Base-by-base conservation (phyloP, 2,329 filamentous ascomycete genomes). In the Coniella vitis region DNA sequence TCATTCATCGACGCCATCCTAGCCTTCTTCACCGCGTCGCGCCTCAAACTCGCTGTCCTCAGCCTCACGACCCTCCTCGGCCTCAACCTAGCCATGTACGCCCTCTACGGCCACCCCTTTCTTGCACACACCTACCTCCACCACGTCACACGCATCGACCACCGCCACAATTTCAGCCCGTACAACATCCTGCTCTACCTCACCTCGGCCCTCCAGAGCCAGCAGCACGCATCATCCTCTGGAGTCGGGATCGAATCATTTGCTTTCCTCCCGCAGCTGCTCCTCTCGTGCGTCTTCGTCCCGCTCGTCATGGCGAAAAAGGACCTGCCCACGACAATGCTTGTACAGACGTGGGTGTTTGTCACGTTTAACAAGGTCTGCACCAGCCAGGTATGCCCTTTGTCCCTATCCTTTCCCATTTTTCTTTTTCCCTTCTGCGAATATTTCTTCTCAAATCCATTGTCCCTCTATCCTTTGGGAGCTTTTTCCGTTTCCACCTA, bases 321-420 rank as follows among this genome's bases (percentile, higher is more conserved):
- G 58, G 84, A 93, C 59, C 76, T 98, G 0, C 76, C 90, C 1
- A 79, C 83, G 0, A 84, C 87, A 4, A 90, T 97, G 87, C 78
- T 97, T 54, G 89, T 88, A 4, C 93, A 98, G 68, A 97, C 93
- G 0, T 95, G 96, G 68, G 88, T 91, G 0, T 98, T 98, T 66
- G 93, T 97, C 4, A 84, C 90, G 0, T 97, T 97, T 59, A 98
- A 98, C 71, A 98, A 98, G 71, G 93, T 98, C 54, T 97, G 91
- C 75, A 98, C 93, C 3, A 95, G 90, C 61, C 91, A 97, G 78
- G 89, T 93, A 77, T 55, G 76, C n/a, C 38, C 13, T 14, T 13
- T 39, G 12, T 13, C 35, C 21, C 2, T 20, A 4, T 22, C 37
- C 7, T 20, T n/a, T 14, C 20, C n/a, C 10, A 25, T 16, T 48